Evolutionary conservation across 805 yeast genomes (phyloP).

Genomic region (Lachancea kluyveri): DNA sequence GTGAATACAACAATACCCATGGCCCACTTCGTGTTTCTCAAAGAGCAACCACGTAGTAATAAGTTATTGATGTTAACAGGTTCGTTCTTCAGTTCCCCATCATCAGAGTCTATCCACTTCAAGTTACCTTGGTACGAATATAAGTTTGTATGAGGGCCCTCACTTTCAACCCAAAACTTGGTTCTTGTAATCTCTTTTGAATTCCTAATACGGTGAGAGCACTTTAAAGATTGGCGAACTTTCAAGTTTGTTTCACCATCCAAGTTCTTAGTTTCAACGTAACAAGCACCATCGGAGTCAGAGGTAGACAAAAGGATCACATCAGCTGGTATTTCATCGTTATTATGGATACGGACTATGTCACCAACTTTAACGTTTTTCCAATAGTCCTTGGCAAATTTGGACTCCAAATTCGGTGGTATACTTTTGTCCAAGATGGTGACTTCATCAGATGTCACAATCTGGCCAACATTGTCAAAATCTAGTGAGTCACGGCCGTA

Average conservation of each 20-base stretch:
- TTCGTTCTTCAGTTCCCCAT: conserved; percentile 39
- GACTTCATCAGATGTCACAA: conserved; percentile 51
- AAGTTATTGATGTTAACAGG: conserved; percentile 64
- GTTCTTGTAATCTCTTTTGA: conserved; percentile 44
- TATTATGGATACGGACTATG: conserved; percentile 58
- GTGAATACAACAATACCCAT: conserved; percentile 72
- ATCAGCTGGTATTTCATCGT: conserved; percentile 81
- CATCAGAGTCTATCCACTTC: conserved; percentile 38
- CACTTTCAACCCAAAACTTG: conserved; percentile 68
- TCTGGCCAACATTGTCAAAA: conserved; percentile 47
- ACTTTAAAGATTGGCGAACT: conserved; percentile 66
- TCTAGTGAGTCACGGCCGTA: conserved; percentile 32
- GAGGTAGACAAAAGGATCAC: conserved; percentile 57
- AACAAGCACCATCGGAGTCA: conserved; percentile 64
- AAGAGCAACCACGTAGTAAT: conserved; percentile 67
- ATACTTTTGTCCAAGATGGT: conserved; percentile 51
- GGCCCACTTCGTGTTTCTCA: conserved; percentile 80
- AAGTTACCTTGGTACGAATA: conserved; percentile 73
- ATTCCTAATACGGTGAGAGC: conserved; percentile 44
- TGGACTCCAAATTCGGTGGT: conserved; percentile 32
- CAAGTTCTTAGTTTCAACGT: conserved; percentile 72
- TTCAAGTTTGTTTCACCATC: conserved; percentile 80
- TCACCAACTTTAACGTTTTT: conserved; percentile 70
- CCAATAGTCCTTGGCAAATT: conserved; percentile 43
- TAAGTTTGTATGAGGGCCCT: conserved; percentile 76